Base-by-base conservation (phyloP, 2,329 filamentous ascomycete genomes). In the Stagonosporopsis vannaccii region DNA sequence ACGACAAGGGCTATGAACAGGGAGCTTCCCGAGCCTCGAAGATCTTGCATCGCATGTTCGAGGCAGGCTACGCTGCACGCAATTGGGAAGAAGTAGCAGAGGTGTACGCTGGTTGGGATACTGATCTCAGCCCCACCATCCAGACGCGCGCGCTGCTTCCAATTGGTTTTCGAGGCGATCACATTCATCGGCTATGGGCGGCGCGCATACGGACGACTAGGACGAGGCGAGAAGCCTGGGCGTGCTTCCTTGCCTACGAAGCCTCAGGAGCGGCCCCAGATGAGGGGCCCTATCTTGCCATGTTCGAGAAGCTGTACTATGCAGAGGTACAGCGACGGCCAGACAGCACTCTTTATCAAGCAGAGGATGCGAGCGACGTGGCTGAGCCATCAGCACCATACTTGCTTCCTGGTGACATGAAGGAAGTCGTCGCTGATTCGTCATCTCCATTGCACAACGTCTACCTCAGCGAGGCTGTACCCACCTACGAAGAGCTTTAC, bases 391-490 rank as follows among this genome's bases (percentile, higher is more conserved):
- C 45, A 12, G 28, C 51, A 20, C 19, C 42, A 9, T 35, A 50
- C 3, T 66, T 80, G 13, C 68, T 85, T 2, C 85, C 88, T 6
- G 89, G 89, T 12, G 88, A 90, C 63, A 78, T 78, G 35, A 79
- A 74, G 55, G 85, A 87, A 66, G 77, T 84, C 9, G 74, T 80
- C 39, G 78, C 84, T 5, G 80, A 85, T 19, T 76, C 87, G 19
- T 81, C 85, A 51, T 72, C 90, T 81, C 72, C 82, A 81, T 66
- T 89, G 56, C 82, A 87, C n/a, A 85, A 87, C 51, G 89, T 90
- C 54, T 85, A 85, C 61, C 82, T 85, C 35, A 81, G 85, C n/a
- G 77, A 86, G 39, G 77, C 80, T 13, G 85, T 89, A 1, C 90
- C 90, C 2, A 81, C 79, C 1, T 75, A 87, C 11, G 74, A 80